These are phyloP conservation scores for Dipodascopsis uninucleata DNA, from an alignment of 805 yeast species.

Conservation along the genomic window DNA sequence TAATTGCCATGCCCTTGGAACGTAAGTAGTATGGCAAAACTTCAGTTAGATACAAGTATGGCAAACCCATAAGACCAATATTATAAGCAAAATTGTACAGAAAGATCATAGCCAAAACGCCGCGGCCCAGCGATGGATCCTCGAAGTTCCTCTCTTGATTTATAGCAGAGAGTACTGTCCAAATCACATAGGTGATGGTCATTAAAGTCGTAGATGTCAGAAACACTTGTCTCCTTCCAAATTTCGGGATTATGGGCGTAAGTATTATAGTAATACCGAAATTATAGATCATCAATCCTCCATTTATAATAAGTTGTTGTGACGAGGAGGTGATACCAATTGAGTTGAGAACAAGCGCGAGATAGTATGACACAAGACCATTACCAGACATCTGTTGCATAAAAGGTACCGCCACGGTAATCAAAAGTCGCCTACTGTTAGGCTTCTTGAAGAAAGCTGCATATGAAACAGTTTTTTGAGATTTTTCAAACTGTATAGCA, in stretches of 20 bases:
- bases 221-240: conserved; percentile 20
- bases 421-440: conserved; percentile 43
- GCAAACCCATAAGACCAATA: conserved; percentile 45
- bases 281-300: background rate
- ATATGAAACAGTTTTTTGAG: too few relatives aligned
- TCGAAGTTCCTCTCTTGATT: conserved; percentile 44
- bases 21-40: conserved; percentile 32
- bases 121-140: conserved; percentile 43
- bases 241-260: too few relatives aligned
- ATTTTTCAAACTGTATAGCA: conserved; percentile 39
- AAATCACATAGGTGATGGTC: conserved; percentile 41
- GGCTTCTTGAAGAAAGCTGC: conserved; percentile 40
- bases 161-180: conserved; percentile 48
- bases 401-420: conserved; percentile 37
- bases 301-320: conserved; percentile 3
- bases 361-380: conserved; percentile 50
- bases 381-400: conserved; percentile 50
- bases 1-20: conserved; percentile 40
- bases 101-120: conserved; percentile 51
- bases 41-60: conserved; percentile 42
- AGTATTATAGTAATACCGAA: background rate
- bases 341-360: conserved; percentile 45
- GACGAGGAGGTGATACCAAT: conserved; percentile 43
- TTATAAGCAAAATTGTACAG: conserved; percentile 39
- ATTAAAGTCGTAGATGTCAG: conserved; percentile 39